Evolutionary conservation across 352 stramenopile species (phyloP), one percentile per base, ranked within the genome.

Genomic region (Pythium scleroteichum): DNA sequence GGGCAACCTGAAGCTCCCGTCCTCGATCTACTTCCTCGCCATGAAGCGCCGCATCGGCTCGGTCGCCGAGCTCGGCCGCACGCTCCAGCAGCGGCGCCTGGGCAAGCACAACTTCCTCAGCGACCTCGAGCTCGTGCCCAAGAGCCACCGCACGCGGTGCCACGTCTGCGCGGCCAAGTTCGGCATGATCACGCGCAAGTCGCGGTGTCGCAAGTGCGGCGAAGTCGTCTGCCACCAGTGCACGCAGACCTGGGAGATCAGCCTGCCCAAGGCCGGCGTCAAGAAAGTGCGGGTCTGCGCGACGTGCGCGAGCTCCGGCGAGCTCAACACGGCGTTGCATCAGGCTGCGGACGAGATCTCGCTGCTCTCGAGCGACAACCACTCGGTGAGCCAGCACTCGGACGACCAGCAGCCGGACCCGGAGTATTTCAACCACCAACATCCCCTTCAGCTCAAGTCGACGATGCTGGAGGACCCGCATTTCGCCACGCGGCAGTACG

Each of bases 151-250:
- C 17, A 72, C 64, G 24, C 82, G 76, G 19, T 92, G 82, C 64
- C 69, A 78, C 57, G 33, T 90, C 12, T 92, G 82, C 48, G 65
- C 72, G 6, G 41, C 62, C 32, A 84, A 81, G 56, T 92, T 92
- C 55, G 71, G 75, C 0, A 33, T 86, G 32, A 68, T 92, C n/a
- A 77, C 66, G n/a, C 75, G 75, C 2, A 92, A 92, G 51, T 50
- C 69, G 8, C 73, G 75, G 20, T 92, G 82, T 57, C 78, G 80
- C 57, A 85, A 81, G 58, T 92, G 82, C 48, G 82, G 82, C 19
- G 78, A 92, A 73, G 82, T 92, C 23, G 76, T 90, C 17, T 92
- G 82, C 52, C 41, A 68, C 9, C 76, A 75, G 20, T 92, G 82
- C 56, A 85, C 70, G 39, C 79, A 72, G n/a, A 68, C 76, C 19